A percentile compares a stretch with the other conserved stretches of the same genome.
These are phyloP conservation scores for Lathyrus tuberosus DNA, from an alignment of 306 rosid genomes.

Conservation along the genomic window DNA sequence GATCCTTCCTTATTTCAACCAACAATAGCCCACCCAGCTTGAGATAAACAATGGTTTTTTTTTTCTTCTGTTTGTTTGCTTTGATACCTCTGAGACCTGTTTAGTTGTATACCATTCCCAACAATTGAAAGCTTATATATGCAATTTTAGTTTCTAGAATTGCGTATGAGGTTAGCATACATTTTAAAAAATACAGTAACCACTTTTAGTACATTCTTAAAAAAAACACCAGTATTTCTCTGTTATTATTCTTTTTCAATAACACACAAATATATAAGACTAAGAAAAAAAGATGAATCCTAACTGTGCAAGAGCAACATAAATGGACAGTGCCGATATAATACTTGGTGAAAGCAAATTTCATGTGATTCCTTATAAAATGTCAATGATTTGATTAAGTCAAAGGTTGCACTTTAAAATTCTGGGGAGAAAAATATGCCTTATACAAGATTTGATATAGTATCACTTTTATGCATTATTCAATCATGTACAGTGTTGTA, in stretches of 20 bases:
- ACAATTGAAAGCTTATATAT: background rate
- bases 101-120: background rate
- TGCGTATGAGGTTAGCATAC: background rate
- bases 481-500: background rate
- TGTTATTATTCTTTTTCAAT: background rate
- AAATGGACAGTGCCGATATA: background rate
- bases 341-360: slow-evolving; percentile 11
- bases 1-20: background rate
- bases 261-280: background rate
- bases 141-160: background rate
- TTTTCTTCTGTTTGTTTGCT: background rate
- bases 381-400: background rate
- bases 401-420: background rate
- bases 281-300: background rate
- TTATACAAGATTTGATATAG: background rate
- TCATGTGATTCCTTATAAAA: background rate
- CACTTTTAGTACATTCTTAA: background rate
- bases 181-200: background rate
- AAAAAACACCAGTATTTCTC: background rate
- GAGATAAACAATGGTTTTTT: too few relatives aligned
- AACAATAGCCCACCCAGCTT: too few relatives aligned
- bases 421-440: background rate
- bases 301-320: background rate
- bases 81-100: background rate
- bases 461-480: background rate